phyloP scores from a whole-genome alignment of 2,329 filamentous ascomycete genomes.

The Neonectria coccinea region DNA sequence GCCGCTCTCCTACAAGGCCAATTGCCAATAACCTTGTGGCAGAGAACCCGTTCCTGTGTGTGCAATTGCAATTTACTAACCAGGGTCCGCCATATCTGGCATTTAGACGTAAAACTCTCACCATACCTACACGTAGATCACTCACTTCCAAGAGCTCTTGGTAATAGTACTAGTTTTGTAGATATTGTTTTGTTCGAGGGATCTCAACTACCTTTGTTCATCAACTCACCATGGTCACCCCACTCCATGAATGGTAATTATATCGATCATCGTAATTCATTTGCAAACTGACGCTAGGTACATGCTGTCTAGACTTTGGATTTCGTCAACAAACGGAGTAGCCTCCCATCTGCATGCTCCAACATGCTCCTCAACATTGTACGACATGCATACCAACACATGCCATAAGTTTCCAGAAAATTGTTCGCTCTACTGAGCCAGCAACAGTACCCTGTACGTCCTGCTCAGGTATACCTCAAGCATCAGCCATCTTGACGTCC shows the following conservation, averaged over 20 bases:
- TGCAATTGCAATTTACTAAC: background rate
- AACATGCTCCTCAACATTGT: background rate
- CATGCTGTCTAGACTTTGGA: slow-evolving; percentile 5
- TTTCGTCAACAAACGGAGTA: background rate
- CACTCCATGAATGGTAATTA: background rate
- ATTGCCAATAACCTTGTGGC: slow-evolving; percentile 3
- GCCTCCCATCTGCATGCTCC: background rate
- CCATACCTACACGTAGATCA: background rate
- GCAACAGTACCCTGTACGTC: background rate
- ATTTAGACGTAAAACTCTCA: background rate
- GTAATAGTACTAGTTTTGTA: background rate
- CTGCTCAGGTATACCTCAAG: slow-evolving; percentile 13
- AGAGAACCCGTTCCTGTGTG: background rate
- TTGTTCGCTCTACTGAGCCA: slow-evolving; percentile 2
- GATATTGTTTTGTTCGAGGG: background rate
- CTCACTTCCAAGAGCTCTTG: background rate
- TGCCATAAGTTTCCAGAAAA: background rate
- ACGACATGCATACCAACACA: background rate
- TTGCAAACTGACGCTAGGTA: background rate
- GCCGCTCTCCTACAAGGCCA: slow-evolving; percentile 15
- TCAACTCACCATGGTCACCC: background rate
- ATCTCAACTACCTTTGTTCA: background rate
- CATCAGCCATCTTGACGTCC: slow-evolving; percentile 48
- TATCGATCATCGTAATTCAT: background rate
- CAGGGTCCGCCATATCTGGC: background rate